Evolutionary conservation across 192 early-diverging fungal genomes (phyloP), one percentile per base, ranked within the genome.

Genomic region (Coemansia sp.): DNA sequence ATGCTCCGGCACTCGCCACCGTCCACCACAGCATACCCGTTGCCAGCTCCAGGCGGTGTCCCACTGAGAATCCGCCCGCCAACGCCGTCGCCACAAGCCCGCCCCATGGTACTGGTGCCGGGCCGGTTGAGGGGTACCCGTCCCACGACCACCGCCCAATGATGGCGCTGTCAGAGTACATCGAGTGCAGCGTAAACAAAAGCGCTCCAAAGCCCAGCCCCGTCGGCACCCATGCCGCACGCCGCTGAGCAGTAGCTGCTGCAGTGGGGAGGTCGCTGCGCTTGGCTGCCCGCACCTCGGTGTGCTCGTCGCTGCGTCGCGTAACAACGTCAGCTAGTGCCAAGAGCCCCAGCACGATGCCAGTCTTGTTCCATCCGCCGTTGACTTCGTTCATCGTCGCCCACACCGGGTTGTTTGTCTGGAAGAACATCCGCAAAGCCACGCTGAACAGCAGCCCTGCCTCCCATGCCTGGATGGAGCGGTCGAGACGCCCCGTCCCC

Each of bases 381-480:
- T 87, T 92, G 17, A 41, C 73, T 45, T 71, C 78, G 60, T 93
- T 86, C 91, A 93, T 92, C 21, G 90, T 90, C n/a, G 91, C 86
- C 92, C 92, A 93, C 51, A 88, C 88, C 2, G 91, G 91, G 77
- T 93, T 93, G 80, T 90, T 89, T 11, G 91, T 88, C 66, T 85
- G 89, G 88, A 90, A 92, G 17, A 87, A 81, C 81, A 90, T 86
- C 69, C 91, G 92, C 70, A 92, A 82, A 0, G 88, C 85, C 36
- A 90, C 84, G 73, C 87, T 88, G 17, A 87, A 68, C 19, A 93
- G 61, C 50, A 93, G 80, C 33, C 92, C 92, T 0, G 90, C 73
- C 64, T 85, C 72, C 88, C 90, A 89, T 29, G 88, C 84, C 65
- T 88, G 74, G 19, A 87, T 84, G 29, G 87, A 81, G 61, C 85